A percentile compares a stretch with the other conserved stretches of the same genome.
Conservation (phyloP, 2,329 filamentous ascomycete species). For the Cercospora sesami region DNA sequence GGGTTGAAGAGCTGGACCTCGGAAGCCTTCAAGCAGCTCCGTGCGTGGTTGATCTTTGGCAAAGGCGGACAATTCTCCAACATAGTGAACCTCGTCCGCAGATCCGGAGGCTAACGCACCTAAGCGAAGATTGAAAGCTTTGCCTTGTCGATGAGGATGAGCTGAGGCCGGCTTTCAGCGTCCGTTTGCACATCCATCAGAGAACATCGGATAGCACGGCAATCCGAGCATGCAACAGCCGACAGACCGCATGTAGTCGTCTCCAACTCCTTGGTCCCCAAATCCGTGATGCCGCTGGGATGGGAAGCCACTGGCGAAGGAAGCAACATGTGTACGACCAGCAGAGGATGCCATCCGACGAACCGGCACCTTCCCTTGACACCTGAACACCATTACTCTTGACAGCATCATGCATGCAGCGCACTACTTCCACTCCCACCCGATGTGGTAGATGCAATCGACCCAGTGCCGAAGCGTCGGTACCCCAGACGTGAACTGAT, state of each 20-base stretch:
- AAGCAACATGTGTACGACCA: background rate
- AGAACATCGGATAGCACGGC: background rate
- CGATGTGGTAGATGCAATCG: conserved; percentile 3
- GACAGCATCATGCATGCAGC: background rate
- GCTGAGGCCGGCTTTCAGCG: background rate
- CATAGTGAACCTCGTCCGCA: background rate
- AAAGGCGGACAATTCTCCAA: background rate
- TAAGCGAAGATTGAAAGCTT: background rate
- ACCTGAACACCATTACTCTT: background rate
- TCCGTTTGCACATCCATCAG: background rate
- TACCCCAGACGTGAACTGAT: background rate
- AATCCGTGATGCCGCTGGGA: background rate
- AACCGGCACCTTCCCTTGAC: background rate
- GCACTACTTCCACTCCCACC: background rate
- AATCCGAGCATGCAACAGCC: background rate
- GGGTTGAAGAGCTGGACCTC: background rate
- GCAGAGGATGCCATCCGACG: background rate
- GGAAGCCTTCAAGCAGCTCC: background rate
- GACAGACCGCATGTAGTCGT: background rate
- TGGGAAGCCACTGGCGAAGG: background rate
- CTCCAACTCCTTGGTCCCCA: background rate
- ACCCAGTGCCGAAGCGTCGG: conserved; percentile 8
- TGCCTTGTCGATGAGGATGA: background rate
- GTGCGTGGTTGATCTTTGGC: background rate
- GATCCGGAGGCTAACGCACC: background rate